These are phyloP conservation scores for Vigna mungo DNA, from an alignment of 306 rosid genomes.

Conservation along the genomic window DNA sequence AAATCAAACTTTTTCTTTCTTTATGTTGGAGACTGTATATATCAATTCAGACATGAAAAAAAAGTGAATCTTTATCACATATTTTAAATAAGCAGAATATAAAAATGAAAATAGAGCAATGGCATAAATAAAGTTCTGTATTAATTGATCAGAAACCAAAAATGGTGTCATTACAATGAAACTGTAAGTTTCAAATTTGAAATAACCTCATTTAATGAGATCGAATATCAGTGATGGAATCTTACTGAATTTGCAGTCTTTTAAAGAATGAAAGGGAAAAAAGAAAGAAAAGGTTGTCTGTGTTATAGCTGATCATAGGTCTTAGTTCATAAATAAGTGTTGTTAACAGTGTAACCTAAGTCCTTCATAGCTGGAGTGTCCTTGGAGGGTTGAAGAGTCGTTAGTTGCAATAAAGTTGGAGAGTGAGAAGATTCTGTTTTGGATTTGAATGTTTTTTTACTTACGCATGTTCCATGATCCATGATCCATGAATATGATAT, in stretches of 20 bases:
- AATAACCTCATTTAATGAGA: too few species aligned
- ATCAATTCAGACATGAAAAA: too few species aligned
- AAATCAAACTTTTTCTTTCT: too few species aligned
- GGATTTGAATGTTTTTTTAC: constrained; percentile 61
- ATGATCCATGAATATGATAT: constrained; percentile 39
- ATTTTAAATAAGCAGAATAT: too few species aligned
- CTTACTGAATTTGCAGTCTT: background rate
- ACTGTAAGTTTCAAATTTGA: too few species aligned
- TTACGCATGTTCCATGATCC: constrained; percentile 51
- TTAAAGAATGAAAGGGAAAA: background rate
- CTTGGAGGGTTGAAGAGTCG: constrained; percentile 36
- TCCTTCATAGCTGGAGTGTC: constrained; percentile 14
- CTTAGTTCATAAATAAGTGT: constrained; percentile 14
- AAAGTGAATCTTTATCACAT: background rate
- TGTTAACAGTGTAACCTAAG: constrained; percentile 19
- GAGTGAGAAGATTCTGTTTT: constrained; percentile 56
- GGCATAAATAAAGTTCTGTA: background rate
- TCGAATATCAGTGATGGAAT: too few species aligned
- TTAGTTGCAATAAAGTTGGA: constrained; percentile 66
- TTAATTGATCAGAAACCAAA: constrained; percentile 8
- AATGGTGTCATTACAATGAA: background rate
- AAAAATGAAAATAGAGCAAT: background rate
- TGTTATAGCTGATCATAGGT: background rate
- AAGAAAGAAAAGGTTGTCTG: background rate
- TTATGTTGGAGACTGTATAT: too few species aligned